Evolutionary conservation across 2,329 filamentous ascomycete species (phyloP), one percentile per base, ranked within the genome.

Genomic region (Elsinoe arachidis): DNA sequence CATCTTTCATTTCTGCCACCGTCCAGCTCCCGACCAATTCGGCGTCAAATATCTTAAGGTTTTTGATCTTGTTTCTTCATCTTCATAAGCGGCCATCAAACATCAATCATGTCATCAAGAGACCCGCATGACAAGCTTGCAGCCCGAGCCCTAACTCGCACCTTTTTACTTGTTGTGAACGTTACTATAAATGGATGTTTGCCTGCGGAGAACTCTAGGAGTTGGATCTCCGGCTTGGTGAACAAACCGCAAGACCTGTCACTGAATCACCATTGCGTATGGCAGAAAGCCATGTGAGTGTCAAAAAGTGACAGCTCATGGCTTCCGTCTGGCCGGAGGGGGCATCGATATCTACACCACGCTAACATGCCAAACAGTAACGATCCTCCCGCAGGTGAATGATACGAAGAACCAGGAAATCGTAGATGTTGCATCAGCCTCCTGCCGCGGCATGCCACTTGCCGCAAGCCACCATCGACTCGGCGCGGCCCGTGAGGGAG

Each of bases 111-210:
- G 41, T 46, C 41, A 51, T 51, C 26, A 53, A 10, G 17, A 17
- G 49, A 53, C 34, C 49, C 49, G 15, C 34, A 34, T 14, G 38
- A 53, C 34, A 53, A 53, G 49, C 49, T 39, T 19, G 19, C 33
- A 21, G 34, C 38, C 49, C 49, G 49, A 53, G 49, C 49, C 49
- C 49, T 53, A 53, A 39, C 15, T 53, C 49, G 35, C 33, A 26
- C 26, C 19, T 34, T 53, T 53, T 53, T 53, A 53, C 49, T 34
- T 53, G 34, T 38, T 53, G 11, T 39, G 17, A 39, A 38, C 19
- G 33, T 26, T 53, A 17, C 49, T 53, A 53, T 38, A 21, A 53
- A 38, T 53, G 49, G 49, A 39, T 53, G 9, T 46, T 30, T 46
- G 41, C 33, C n/a, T 37, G 26, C 34, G 49, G 49, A 39, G 49